These are phyloP conservation scores for Trichosporon coremiiforme DNA, from an alignment of 1,284 basidiomycete genomes.

Conservation along the genomic window DNA sequence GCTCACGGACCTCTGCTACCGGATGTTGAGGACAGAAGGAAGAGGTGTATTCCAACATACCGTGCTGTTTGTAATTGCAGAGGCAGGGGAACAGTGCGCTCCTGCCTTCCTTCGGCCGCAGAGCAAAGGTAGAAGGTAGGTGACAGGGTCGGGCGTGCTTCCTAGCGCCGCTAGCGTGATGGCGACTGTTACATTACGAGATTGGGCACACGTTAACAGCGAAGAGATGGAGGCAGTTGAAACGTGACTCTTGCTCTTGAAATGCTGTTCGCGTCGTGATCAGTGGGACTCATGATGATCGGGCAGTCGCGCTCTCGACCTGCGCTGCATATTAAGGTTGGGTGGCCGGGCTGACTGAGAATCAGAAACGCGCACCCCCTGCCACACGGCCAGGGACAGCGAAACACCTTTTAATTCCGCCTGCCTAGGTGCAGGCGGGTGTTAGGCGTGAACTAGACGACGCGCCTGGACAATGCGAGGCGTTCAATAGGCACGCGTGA, in stretches of 20 bases:
- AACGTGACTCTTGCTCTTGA: constrained; percentile 2
- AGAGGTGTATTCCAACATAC: not conserved
- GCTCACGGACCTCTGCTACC: not conserved
- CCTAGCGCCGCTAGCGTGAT: not conserved
- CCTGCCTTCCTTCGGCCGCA: not conserved
- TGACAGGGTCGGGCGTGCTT: not conserved
- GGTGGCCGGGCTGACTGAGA: not conserved
- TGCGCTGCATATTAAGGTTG: not conserved
- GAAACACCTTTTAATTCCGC: constrained; percentile 3
- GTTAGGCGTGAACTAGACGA: not conserved
- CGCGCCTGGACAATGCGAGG: not conserved
- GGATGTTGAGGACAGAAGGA: not conserved
- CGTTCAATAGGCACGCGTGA: not conserved
- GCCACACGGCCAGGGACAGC: not conserved
- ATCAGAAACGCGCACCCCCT: not conserved
- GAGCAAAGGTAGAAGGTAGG: not conserved
- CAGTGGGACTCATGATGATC: not conserved
- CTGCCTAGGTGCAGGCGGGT: too few species aligned
- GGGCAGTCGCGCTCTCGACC: not conserved
- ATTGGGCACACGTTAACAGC: not conserved
- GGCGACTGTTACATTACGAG: not conserved
- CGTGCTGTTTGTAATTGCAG: constrained; percentile 1
- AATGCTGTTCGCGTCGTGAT: not conserved
- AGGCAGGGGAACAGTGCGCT: not conserved
- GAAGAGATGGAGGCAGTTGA: not conserved